Percentiles rank a stretch among this genome's conserved stretches.
Evolutionary conservation across 225 moss, liverwort and hornwort species (phyloP).

Genomic region (Physcomitrium patens): DNA sequence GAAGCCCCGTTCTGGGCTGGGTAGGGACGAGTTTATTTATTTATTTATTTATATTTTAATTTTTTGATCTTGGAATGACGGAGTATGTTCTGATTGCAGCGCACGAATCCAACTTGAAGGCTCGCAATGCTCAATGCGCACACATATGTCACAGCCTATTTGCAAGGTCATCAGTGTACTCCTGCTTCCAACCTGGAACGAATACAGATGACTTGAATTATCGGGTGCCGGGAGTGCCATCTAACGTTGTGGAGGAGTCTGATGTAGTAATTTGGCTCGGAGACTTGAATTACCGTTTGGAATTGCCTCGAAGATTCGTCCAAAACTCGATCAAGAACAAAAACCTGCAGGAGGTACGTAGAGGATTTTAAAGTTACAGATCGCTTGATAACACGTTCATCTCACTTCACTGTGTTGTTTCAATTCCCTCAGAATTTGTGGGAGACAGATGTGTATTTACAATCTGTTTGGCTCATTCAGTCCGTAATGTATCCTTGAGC

Average conservation of each 20-base stretch:
- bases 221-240: constrained; percentile 44
- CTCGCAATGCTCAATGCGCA: constrained; percentile 57
- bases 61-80: background rate
- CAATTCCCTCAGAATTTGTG: too few species aligned
- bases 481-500: too few species aligned
- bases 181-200: constrained; percentile 50
- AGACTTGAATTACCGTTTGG: constrained; percentile 88
- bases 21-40: background rate
- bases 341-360: constrained; percentile 67
- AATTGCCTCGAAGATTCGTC: constrained; percentile 67
- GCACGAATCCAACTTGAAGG: constrained; percentile 54
- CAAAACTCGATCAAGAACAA: constrained; percentile 66
- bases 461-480: too few species aligned
- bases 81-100: constrained; percentile 37
- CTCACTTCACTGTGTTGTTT: too few species aligned
- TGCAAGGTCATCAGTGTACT: constrained; percentile 61
- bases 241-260: constrained; percentile 66
- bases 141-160: constrained; percentile 61
- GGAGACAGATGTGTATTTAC: too few species aligned
- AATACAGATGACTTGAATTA: constrained; percentile 55
- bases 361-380: background rate
- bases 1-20: background rate
- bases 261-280: constrained; percentile 92
- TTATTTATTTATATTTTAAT: background rate
- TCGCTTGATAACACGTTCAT: too few species aligned